phyloP scores from a whole-genome alignment of 108 stramenopile genomes.

The Asterionellopsis glacialis region DNA sequence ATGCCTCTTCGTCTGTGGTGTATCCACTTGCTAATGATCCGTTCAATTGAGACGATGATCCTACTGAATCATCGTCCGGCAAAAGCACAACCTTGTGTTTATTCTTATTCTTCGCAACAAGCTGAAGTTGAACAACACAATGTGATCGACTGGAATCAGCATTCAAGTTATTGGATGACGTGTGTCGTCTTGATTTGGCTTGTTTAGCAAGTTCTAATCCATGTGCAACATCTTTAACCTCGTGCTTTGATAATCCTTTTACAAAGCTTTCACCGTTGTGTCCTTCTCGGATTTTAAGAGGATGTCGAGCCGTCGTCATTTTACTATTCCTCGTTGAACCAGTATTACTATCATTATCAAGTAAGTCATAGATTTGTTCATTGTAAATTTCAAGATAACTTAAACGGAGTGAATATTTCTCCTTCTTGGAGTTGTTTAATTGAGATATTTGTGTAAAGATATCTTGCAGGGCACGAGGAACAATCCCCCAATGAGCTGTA shows the following conservation, averaged over 20 bases:
- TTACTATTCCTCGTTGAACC: constrained; percentile 12
- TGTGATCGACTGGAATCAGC: constrained; percentile 89
- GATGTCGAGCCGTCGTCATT: constrained; percentile 11
- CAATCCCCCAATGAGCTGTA: constrained; percentile 58
- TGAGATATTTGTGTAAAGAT: constrained; percentile 33
- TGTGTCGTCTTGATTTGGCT: constrained; percentile 77
- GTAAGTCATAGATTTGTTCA: constrained; percentile 92
- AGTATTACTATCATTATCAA: constrained; percentile 34
- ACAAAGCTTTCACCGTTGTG: constrained; percentile 78
- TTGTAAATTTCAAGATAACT: constrained; percentile 98
- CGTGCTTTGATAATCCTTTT: constrained; percentile 76
- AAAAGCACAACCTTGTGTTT: constrained; percentile 8
- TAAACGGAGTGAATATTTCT: constrained; percentile 49
- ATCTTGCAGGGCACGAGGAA: constrained; percentile 74
- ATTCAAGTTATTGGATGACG: constrained; percentile 88
- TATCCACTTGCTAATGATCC: constrained; percentile 19
- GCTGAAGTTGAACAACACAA: constrained; percentile 85
- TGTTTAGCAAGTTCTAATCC: constrained; percentile 53
- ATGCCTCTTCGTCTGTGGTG: constrained; percentile 56
- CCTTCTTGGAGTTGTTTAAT: constrained; percentile 9
- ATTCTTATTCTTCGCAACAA: constrained; percentile 13
- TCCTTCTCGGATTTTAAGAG: constrained; percentile 85
- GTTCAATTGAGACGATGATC: no score
- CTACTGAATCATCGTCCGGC: background rate
- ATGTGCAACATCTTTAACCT: constrained; percentile 46